Evolutionary conservation across 1,284 basidiomycete genomes (phyloP).

Genomic region (Ganoderma multipileum): DNA sequence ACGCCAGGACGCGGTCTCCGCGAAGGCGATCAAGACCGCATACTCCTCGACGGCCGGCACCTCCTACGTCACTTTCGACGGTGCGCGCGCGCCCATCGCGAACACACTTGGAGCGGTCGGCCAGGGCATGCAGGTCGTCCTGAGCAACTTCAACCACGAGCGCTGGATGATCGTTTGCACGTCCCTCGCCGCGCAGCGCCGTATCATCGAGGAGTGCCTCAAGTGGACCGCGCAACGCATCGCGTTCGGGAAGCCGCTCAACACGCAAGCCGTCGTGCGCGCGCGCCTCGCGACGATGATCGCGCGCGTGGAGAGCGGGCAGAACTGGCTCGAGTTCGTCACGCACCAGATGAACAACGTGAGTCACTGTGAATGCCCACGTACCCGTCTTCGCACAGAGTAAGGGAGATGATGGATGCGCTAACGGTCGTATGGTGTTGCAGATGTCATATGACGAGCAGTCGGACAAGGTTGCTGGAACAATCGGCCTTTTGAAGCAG

Average conservation of each 20-base stretch:
- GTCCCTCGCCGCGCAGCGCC: constrained; percentile 73
- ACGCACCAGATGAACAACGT: constrained; percentile 96
- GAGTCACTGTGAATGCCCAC: constrained; percentile 42
- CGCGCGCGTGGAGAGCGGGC: constrained; percentile 85
- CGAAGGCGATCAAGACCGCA: constrained; percentile 91
- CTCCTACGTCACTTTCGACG: constrained; percentile 92
- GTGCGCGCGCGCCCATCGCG: constrained; percentile 85
- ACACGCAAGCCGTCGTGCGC: constrained; percentile 90
- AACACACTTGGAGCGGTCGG: constrained; percentile 90
- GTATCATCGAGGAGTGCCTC: constrained; percentile 81
- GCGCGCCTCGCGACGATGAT: constrained; percentile 91
- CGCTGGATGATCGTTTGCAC: constrained; percentile 86
- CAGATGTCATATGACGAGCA: constrained; percentile 87
- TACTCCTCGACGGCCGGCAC: constrained; percentile 90
- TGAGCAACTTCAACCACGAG: constrained; percentile 88
- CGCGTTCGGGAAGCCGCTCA: constrained; percentile 91
- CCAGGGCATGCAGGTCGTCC: constrained; percentile 86
- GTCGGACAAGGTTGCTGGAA: constrained; percentile 75
- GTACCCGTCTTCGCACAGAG: neutral
- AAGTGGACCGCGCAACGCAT: constrained; percentile 89
- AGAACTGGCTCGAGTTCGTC: constrained; percentile 89
- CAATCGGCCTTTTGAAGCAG: constrained; percentile 78
- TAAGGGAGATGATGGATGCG: neutral
- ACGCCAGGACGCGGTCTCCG: constrained; percentile 82
- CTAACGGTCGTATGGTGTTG: neutral